Percentiles rank a stretch among this genome's conserved stretches.
These are phyloP conservation scores for Sicyos baderoa DNA, from an alignment of 306 rosid genomes.

Conservation along the genomic window DNA sequence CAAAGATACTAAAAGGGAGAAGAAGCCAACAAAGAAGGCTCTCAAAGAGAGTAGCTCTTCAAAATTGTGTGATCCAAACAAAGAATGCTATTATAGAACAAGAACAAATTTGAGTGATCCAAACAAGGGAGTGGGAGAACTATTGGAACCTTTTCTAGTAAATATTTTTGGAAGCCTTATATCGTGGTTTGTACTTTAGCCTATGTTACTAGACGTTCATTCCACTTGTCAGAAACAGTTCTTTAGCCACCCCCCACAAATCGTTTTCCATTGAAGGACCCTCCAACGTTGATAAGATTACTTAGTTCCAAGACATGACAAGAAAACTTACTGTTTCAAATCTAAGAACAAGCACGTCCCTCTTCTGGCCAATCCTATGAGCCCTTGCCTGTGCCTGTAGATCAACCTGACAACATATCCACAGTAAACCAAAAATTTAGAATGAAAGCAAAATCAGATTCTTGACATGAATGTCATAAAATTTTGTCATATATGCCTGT, in stretches of 20 bases:
- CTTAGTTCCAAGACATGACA: slow-evolving; percentile 1
- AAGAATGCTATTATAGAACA: no score
- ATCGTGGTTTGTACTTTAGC: background rate
- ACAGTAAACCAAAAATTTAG: slow-evolving; percentile 22
- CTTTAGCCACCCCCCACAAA: background rate
- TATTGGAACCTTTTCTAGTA: background rate
- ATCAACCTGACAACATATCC: slow-evolving; percentile 67
- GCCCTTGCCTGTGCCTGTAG: slow-evolving; percentile 99
- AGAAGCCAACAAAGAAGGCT: no score
- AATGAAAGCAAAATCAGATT: slow-evolving; percentile 2
- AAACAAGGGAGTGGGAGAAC: no score
- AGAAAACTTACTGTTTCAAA: slow-evolving; percentile 78
- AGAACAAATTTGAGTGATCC: no score
- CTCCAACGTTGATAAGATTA: background rate
- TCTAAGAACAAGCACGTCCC: slow-evolving; percentile 96
- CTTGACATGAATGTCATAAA: slow-evolving; percentile 18
- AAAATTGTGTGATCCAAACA: no score
- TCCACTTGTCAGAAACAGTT: background rate
- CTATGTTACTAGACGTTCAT: background rate
- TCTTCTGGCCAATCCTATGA: slow-evolving; percentile 98
- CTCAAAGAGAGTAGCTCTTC: no score
- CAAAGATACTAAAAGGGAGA: no score
- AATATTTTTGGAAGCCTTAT: background rate
- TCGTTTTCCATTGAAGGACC: background rate
- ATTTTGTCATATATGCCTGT: slow-evolving; percentile 47